Evolutionary conservation across 495 filamentous ascomycete genomes (phyloP), one percentile per base, ranked within the genome.

Genomic region (Bryoglossum gracile): DNA sequence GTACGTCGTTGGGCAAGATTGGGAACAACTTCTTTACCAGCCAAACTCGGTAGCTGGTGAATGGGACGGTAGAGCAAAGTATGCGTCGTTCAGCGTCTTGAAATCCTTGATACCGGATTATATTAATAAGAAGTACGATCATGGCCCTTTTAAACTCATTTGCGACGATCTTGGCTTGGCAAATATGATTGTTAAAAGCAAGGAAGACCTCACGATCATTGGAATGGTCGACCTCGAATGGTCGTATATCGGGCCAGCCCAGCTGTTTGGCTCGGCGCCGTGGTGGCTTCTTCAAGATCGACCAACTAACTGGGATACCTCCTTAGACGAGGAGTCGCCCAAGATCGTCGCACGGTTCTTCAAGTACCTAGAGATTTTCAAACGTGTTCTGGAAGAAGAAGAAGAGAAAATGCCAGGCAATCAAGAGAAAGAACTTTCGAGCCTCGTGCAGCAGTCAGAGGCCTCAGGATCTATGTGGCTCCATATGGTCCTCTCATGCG

Each of bases 221-320:
- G 64, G 62, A 38, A 51, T 69, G 2, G 45, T 69, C 1, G 67
- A 67, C 41, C 54, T 65, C 2, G 67, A 68, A 43, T 69, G 59
- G 61, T 54, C 56, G 21, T 68, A 69, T 34, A 55, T 56, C 16
- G 62, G 63, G 33, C 65, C 67, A 0, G 61, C 64, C 21, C 62
- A 69, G 51, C 37, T 69, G n/a, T 61, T 65, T 52, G 59, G 43
- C 21, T 63, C 62, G 8, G 62, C 61, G 16, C 65, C 64, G 10
- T 68, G 57, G 64, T 69, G 62, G 64, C 42, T 56, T 17, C 48
- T 56, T 19, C 47, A 46, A 28, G 53, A 52, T 42, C 6, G 38
- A 21, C 48, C 24, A 16, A 33, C 33, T 24, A 8, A 51, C 13
- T 19, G 24, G 16, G 49, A 58, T 34, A 57, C 50, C 8, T 51